phyloP scores from a whole-genome alignment of 495 filamentous ascomycete species.

The Aspergillus wentii region DNA sequence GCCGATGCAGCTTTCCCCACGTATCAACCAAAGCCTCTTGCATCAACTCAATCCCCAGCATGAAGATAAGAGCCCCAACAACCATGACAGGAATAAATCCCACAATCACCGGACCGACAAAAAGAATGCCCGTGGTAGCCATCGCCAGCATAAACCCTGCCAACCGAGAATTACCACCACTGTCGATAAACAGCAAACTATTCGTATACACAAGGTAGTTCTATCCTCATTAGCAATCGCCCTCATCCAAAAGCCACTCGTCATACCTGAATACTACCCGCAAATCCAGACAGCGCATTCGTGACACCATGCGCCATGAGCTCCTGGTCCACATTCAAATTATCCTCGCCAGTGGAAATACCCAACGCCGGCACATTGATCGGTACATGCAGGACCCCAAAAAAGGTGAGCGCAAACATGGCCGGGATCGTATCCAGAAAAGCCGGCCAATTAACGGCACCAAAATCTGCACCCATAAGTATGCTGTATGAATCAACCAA shows the following conservation, averaged over 20 bases:
- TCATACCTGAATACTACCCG: slow-evolving; percentile 78
- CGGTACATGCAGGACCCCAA: slow-evolving; percentile 92
- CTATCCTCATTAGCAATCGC: slow-evolving; percentile 21
- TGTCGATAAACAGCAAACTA: slow-evolving; percentile 88
- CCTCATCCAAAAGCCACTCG: slow-evolving; percentile 1
- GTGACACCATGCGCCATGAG: slow-evolving; percentile 90
- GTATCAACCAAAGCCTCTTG: slow-evolving; percentile 84
- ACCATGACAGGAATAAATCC: slow-evolving; percentile 96
- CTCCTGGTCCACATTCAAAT: slow-evolving; percentile 85
- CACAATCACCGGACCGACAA: slow-evolving; percentile 79
- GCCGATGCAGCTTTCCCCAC: slow-evolving; percentile 73
- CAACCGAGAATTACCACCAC: slow-evolving; percentile 78
- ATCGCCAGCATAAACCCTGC: slow-evolving; percentile 83
- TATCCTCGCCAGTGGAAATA: slow-evolving; percentile 83
- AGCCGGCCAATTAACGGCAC: slow-evolving; percentile 72
- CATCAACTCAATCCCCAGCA: slow-evolving; percentile 86
- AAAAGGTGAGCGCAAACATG: slow-evolving; percentile 97
- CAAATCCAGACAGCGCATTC: slow-evolving; percentile 80
- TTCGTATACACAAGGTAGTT: slow-evolving; percentile 98
- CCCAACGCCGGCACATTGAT: slow-evolving; percentile 95
- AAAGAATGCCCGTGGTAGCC: slow-evolving; percentile 73
- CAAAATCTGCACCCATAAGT: slow-evolving; percentile 52
- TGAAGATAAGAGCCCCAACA: slow-evolving; percentile 89
- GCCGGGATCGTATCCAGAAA: slow-evolving; percentile 78
- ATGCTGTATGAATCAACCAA: not conserved